A percentile compares a stretch with the other conserved stretches of the same genome.
phyloP scores from a whole-genome alignment of 306 rosid species.

The Oemleria cerasiformis region DNA sequence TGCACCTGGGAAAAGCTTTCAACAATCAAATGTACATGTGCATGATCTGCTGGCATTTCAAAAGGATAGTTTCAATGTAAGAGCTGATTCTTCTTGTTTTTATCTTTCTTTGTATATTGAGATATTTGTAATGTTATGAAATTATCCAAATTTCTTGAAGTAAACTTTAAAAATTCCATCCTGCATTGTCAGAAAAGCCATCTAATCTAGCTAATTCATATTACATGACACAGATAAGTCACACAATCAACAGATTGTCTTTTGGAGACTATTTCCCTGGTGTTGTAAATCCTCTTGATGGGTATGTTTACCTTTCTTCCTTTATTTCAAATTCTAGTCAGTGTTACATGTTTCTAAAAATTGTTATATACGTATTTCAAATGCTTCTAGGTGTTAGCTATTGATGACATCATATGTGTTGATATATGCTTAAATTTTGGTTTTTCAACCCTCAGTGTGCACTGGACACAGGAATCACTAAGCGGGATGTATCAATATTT shows the following conservation, averaged over 20 bases:
- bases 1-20: constrained; percentile 99
- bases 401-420: constrained; percentile 2
- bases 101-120: background rate
- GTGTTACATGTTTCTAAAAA: constrained; percentile 15
- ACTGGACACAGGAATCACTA: constrained; percentile 77
- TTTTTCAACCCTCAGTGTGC: constrained; percentile 55
- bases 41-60: constrained; percentile 91
- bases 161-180: background rate
- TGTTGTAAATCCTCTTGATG: constrained; percentile 86
- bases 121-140: background rate
- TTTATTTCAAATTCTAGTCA: constrained; percentile 17
- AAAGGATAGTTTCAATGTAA: constrained; percentile 94
- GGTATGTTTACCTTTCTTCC: constrained; percentile 45
- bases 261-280: constrained; percentile 93
- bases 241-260: constrained; percentile 77
- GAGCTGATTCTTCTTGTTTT: constrained; percentile 24
- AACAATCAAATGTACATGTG: constrained; percentile 86
- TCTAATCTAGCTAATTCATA: constrained; percentile 18
- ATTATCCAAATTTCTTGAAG: background rate
- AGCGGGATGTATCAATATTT: constrained; percentile 95
- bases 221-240: constrained; percentile 61
- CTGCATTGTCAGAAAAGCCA: constrained; percentile 15
- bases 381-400: constrained; percentile 1
- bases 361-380: background rate
- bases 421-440: constrained; percentile 11